phyloP scores from a whole-genome alignment of 805 yeast genomes.

The Wickerhamomyces hampshirensis region DNA sequence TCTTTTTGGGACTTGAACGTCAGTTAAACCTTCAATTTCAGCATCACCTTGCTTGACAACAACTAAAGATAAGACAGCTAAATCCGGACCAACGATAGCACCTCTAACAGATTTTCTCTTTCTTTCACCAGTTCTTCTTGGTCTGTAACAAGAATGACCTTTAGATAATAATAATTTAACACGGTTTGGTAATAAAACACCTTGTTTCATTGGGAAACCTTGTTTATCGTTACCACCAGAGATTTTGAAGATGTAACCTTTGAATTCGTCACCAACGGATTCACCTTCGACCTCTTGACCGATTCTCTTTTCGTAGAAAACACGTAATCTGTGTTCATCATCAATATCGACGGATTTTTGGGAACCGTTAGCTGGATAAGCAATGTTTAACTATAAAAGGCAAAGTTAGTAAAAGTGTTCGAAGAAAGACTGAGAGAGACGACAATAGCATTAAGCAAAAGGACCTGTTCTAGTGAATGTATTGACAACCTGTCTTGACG shows the following conservation, averaged over 20 bases:
- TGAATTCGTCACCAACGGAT: slow-evolving; percentile 95
- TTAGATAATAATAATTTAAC: slow-evolving; percentile 90
- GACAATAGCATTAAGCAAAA: no score
- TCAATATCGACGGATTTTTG: slow-evolving; percentile 97
- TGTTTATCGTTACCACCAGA: slow-evolving; percentile 99
- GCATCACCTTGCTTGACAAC: slow-evolving; percentile 96
- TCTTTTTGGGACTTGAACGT: slow-evolving; percentile 94
- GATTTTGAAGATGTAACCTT: slow-evolving; percentile 98
- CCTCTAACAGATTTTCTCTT: slow-evolving; percentile 99
- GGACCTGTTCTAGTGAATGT: no score
- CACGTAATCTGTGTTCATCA: slow-evolving; percentile 98
- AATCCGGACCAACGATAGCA: slow-evolving; percentile 95
- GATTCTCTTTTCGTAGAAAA: slow-evolving; percentile 98
- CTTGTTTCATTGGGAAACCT: slow-evolving; percentile 99
- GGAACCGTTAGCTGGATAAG: slow-evolving; percentile 99
- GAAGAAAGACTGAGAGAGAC: background rate
- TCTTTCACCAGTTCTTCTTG: slow-evolving; percentile 99
- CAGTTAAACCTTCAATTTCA: slow-evolving; percentile 95
- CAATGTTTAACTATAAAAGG: slow-evolving; percentile 90
- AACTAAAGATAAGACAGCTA: slow-evolving; percentile 90
- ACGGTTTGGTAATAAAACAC: slow-evolving; percentile 99
- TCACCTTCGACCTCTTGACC: slow-evolving; percentile 99
- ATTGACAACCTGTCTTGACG: no score
- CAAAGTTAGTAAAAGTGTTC: background rate
- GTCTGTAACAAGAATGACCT: slow-evolving; percentile 99